Percentiles rank a stretch among this genome's conserved stretches.
These are phyloP conservation scores for Jasminum sambac DNA, from an alignment of 257 asterid genomes.

Conservation along the genomic window DNA sequence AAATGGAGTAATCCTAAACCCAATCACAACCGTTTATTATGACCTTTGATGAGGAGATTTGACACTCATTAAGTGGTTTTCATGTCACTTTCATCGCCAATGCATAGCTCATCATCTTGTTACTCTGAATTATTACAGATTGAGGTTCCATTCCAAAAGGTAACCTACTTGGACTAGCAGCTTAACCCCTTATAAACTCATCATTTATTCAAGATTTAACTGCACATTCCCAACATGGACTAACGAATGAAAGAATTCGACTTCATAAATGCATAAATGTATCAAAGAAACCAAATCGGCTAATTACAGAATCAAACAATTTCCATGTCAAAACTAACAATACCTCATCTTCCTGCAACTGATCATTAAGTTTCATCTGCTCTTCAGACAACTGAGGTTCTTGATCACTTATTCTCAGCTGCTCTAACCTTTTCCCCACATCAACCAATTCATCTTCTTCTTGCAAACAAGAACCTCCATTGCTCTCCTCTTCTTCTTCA, in stretches of 20 bases:
- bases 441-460: conserved; percentile 34
- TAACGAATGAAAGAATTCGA: background rate
- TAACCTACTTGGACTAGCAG: no score
- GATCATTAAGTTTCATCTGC: conserved; percentile 53
- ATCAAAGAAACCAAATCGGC: conserved; percentile 6
- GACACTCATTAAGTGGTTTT: background rate
- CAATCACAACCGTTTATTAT: background rate
- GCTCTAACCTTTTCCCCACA: conserved; percentile 44
- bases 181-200: no score
- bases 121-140: no score
- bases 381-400: conserved; percentile 57
- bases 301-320: conserved; percentile 7
- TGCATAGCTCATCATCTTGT: no score
- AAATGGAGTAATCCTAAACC: background rate
- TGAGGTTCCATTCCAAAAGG: no score
- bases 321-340: conserved; percentile 13
- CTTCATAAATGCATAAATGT: background rate
- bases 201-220: no score
- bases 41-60: background rate
- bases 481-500: conserved; percentile 20
- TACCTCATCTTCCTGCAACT: conserved; percentile 89
- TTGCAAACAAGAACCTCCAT: conserved; percentile 25
- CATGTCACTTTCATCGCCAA: no score
- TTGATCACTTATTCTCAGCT: conserved; percentile 44
- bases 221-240: no score